A percentile compares a stretch with the other conserved stretches of the same genome.
Evolutionary conservation across 208 protist species (phyloP).

Genomic region (Tritrichomonas musculus): DNA sequence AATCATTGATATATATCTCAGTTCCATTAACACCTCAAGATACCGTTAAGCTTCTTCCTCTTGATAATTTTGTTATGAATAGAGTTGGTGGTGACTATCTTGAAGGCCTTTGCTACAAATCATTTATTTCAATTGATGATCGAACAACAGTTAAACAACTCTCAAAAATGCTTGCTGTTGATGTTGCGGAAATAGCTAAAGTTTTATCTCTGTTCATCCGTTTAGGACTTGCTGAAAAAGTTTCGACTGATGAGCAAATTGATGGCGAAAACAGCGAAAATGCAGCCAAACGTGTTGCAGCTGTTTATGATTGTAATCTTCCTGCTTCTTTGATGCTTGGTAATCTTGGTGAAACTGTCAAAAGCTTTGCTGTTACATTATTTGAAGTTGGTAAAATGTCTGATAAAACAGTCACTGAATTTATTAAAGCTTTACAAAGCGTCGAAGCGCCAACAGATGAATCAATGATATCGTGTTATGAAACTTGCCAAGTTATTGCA

Average conservation of each 20-base stretch:
- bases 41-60: background rate
- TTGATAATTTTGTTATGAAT: slow-evolving; percentile 32
- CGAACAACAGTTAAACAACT: slow-evolving; percentile 23
- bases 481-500: background rate
- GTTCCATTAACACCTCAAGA: background rate
- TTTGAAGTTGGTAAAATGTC: slow-evolving; percentile 27
- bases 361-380: background rate
- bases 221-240: background rate
- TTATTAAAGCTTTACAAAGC: background rate
- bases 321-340: background rate
- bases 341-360: background rate
- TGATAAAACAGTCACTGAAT: background rate
- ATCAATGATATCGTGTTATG: background rate
- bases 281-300: background rate
- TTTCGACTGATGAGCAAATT: background rate
- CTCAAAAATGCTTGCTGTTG: slow-evolving; percentile 27
- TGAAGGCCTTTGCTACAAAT: slow-evolving; percentile 30
- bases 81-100: background rate
- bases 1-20: background rate
- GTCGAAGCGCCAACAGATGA: background rate
- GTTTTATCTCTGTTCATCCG: slow-evolving; percentile 9
- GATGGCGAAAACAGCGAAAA: background rate
- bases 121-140: slow-evolving; percentile 26
- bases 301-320: slow-evolving; percentile 26
- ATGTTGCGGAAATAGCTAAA: background rate